Base-by-base conservation (phyloP, 192 early-diverging fungal species). In the Umbelopsis ramanniana region DNA sequence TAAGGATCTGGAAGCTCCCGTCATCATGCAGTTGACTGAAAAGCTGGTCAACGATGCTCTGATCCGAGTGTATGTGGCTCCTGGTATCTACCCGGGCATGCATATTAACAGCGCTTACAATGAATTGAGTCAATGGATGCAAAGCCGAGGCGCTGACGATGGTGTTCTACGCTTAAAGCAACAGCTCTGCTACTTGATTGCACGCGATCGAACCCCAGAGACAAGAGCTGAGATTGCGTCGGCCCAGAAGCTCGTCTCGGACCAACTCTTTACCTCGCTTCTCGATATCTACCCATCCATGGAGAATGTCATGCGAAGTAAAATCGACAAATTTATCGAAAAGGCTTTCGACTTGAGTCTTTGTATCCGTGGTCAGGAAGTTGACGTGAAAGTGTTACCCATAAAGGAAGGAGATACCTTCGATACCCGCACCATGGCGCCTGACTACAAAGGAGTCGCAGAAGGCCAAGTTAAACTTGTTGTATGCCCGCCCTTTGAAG, bases 21-120 rank as follows among this genome's bases (percentile, higher is more conserved):
- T 66, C 48, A 67, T 79, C 35, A 79, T 73, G 21, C 47, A 74
- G 3, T 69, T 79, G 15, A 52, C 57, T 57, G 77, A 79, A 69
- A 79, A 79, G 33, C 68, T 69, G 24, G 48, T 79, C 15, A 45
- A 60, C 23, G 46, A 74, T 14, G 52, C 52, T 0, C 48, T 79
- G 9, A 67, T 74, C 9, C 12, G 47, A 2, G 15, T 57, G 17
- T 55, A 74, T 9, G 54, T 79, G 22, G 60, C 71, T 47, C 15
- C 66, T n/a, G 73, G 73, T 43, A 40, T 79, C 15, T 73, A 79
- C 15, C 66, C 74, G 2, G 77, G 77, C 15, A 19, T 74, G 2
- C 57, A 68, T 2, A 40, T 79, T 21, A 79, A 79, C 45, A 22
- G 37, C 19, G 21, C 77, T 26, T 79, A 63, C 50, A 46, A 69